Base-by-base conservation (phyloP, 768 basidiomycete species). In the Vararia minispora region DNA sequence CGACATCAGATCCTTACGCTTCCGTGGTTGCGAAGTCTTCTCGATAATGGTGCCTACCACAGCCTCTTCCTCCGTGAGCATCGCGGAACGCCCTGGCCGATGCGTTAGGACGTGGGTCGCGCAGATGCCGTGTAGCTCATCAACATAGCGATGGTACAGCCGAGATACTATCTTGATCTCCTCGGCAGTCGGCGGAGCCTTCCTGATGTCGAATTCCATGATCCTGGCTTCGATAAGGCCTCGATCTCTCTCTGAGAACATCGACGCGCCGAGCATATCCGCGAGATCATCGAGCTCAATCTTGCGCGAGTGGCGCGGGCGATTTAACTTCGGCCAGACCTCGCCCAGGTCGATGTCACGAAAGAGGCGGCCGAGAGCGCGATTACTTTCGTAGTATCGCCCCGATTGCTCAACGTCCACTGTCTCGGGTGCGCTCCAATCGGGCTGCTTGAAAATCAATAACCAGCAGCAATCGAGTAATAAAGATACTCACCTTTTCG, bases 401-500 rank as follows among this genome's bases (percentile, higher is more conserved):
- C n/a, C 28, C 0, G 35, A 4, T 8, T 16, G 29, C 13, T 49
- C 51, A 11, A 36, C 28, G 11, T 59, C 56, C 12, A 67, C 52
- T 0, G 68, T 76, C 55, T 82, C 79, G 12, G 74, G 76, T 2
- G 75, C 77, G 50, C 66, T 62, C 77, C 79, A 81, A 51, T 82
- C 79, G 7, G 79, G 79, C 45, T 68, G n/a, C n/a, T n/a, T n/a
- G n/a, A n/a, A n/a, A n/a, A n/a, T n/a, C n/a, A n/a, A n/a, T n/a
- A n/a, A n/a, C n/a, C n/a, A n/a, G n/a, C n/a, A n/a, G n/a, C n/a
- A n/a, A n/a, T n/a, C n/a, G n/a, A n/a, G n/a, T n/a, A n/a, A n/a
- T n/a, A n/a, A n/a, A n/a, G n/a, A n/a, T n/a, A n/a, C n/a, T 41
- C 14, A 27, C 21, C 1, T 39, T 39, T 32, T n/a, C n/a, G n/a